Percentiles rank a stretch among this genome's conserved stretches.
These are phyloP conservation scores for Warburgia ugandensis DNA, from an alignment of 164 flowering plant genomes.

Conservation along the genomic window DNA sequence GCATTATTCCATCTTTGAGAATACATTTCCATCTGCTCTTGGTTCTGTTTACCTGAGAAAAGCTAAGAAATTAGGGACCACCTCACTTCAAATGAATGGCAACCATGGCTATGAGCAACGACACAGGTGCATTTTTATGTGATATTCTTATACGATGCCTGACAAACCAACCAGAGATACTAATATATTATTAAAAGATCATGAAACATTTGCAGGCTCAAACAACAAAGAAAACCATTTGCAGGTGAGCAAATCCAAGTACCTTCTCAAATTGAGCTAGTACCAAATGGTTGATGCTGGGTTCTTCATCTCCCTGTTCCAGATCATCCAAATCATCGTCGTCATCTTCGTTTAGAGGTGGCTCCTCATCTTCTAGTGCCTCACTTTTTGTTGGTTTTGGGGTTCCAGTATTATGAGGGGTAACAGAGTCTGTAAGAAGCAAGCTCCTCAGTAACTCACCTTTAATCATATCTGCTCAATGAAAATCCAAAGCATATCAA, in stretches of 20 bases:
- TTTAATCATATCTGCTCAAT: not conserved
- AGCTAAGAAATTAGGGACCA: too few species aligned
- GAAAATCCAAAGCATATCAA: too few species aligned
- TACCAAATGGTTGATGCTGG: constrained; percentile 75
- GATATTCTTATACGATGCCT: too few species aligned
- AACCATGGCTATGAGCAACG: too few species aligned
- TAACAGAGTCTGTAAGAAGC: too few species aligned
- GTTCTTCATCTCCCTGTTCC: constrained; percentile 68
- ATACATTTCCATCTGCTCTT: constrained; percentile 13
- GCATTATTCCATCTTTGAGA: constrained; percentile 11
- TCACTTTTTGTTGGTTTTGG: constrained; percentile 38
- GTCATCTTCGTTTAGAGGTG: constrained; percentile 73
- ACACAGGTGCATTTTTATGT: too few species aligned
- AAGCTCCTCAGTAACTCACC: not conserved
- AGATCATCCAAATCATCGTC: constrained; percentile 77
- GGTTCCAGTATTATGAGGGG: constrained; percentile 45
- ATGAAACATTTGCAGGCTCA: too few species aligned
- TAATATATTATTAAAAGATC: too few species aligned
- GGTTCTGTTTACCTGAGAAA: constrained; percentile 8
- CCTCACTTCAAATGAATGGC: too few species aligned
- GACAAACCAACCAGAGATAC: too few species aligned
- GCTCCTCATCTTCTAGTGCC: constrained; percentile 64
- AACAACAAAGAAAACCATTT: too few species aligned
- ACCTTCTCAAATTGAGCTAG: constrained; percentile 98
- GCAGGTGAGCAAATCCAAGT: too few species aligned